Evolutionary conservation across 1,284 basidiomycete species (phyloP).

Genomic region (Sanghuangporus weigelae): DNA sequence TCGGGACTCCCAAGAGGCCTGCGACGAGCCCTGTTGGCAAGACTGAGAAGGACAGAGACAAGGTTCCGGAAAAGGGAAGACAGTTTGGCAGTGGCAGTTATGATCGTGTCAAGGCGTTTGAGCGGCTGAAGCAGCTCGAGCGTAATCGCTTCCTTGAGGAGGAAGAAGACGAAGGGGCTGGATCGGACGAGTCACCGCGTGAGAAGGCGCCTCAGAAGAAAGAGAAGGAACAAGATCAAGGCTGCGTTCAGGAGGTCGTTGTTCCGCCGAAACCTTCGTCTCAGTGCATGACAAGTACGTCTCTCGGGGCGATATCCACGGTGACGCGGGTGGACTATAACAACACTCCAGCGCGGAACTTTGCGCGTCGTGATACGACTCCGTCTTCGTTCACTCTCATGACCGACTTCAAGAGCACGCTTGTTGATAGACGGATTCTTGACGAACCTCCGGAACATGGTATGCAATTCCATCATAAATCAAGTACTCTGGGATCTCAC

Average conservation of each 20-base stretch:
- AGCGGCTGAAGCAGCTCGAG: constrained; percentile 38
- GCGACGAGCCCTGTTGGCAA: neutral
- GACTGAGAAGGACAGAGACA: neutral
- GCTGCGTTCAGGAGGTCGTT: neutral
- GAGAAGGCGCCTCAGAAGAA: neutral
- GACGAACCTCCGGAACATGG: neutral
- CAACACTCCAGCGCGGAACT: neutral
- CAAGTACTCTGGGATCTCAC: too few species aligned
- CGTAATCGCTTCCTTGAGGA: constrained; percentile 24
- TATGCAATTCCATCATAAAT: neutral
- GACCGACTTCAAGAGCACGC: constrained; percentile 9
- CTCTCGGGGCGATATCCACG: constrained; percentile 5
- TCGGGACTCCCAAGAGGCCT: neutral
- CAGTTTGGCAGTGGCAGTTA: constrained; percentile 16
- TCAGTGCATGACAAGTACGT: neutral
- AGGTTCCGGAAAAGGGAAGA: neutral
- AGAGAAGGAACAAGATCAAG: neutral
- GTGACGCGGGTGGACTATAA: constrained; percentile 5
- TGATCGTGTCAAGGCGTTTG: constrained; percentile 22
- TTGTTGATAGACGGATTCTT: constrained; percentile 1
- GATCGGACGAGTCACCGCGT: neutral
- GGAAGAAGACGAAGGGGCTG: constrained; percentile 23
- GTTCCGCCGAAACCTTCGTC: constrained; percentile 7
- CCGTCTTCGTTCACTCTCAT: constrained; percentile 9
- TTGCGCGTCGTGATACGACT: constrained; percentile 2